Conservation (phyloP, 116 monocot genomes). For the Cymodocea nodosa region DNA sequence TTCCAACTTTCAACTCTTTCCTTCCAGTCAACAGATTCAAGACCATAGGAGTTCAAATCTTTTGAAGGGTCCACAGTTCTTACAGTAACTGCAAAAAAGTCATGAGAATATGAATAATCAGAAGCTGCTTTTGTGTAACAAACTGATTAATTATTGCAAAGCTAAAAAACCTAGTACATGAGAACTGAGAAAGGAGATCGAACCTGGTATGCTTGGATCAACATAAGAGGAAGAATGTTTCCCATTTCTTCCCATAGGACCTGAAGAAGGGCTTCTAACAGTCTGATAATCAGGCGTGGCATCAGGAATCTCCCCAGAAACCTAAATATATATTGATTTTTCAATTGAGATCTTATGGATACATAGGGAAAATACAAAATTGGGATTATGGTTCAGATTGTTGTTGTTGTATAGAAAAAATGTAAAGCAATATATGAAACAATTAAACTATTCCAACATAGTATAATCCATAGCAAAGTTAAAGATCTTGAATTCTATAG, state of each 20-base stretch:
- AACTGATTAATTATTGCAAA: not conserved
- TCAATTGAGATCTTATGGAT: not conserved
- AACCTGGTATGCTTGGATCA: constrained; percentile 15
- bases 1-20: constrained; percentile 97
- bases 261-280: constrained; percentile 43
- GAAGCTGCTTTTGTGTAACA: not conserved
- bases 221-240: constrained; percentile 31
- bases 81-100: constrained; percentile 45
- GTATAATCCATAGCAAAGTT: too few species aligned
- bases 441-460: too few species aligned
- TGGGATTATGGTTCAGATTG: too few species aligned
- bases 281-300: constrained; percentile 72
- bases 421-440: too few species aligned
- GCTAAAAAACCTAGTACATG: not conserved
- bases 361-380: too few species aligned
- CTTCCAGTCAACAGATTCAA: constrained; percentile 87
- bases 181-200: too few species aligned
- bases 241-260: constrained; percentile 22
- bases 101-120: not conserved
- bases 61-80: constrained; percentile 91
- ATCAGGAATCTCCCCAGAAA: constrained; percentile 78
- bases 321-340: constrained; percentile 17
- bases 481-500: too few species aligned
- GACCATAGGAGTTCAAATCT: constrained; percentile 87
- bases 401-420: too few species aligned